These are phyloP conservation scores for Exsudoporus frostii DNA, from an alignment of 768 basidiomycete genomes.

Conservation along the genomic window DNA sequence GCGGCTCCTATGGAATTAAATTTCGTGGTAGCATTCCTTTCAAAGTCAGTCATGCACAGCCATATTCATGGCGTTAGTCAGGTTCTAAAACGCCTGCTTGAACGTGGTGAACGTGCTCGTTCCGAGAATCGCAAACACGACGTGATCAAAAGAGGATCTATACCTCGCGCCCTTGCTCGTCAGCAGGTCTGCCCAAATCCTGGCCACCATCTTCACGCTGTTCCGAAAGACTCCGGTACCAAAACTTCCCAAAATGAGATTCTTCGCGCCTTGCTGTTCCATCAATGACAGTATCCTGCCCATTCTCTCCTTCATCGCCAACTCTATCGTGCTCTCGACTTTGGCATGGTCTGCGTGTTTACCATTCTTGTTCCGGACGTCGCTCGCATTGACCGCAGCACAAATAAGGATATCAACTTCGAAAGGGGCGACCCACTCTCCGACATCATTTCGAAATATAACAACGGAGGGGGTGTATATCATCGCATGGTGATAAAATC, in stretches of 20 bases:
- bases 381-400: constrained; percentile 71
- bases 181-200: constrained; percentile 63
- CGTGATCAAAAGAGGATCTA: constrained; percentile 51
- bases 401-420: constrained; percentile 66
- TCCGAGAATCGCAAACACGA: constrained; percentile 68
- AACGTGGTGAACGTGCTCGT: constrained; percentile 45
- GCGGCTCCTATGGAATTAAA: neutral
- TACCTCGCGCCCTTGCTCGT: constrained; percentile 50
- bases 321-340: constrained; percentile 42
- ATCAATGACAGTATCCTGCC: constrained; percentile 62
- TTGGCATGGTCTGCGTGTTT: constrained; percentile 8
- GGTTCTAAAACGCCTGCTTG: constrained; percentile 33
- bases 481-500: constrained; percentile 78
- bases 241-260: constrained; percentile 70
- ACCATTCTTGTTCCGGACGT: constrained; percentile 34
- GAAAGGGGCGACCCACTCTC: constrained; percentile 53
- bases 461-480: constrained; percentile 65
- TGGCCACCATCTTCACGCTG: constrained; percentile 53
- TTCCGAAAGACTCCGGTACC: constrained; percentile 80
- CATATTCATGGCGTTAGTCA: neutral
- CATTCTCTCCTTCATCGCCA: constrained; percentile 68
- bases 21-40: neutral
- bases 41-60: neutral
- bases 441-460: constrained; percentile 62
- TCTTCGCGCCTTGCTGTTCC: constrained; percentile 54